phyloP scores from a whole-genome alignment of 352 stramenopile species.

The Hyphochytrium catenoides region DNA sequence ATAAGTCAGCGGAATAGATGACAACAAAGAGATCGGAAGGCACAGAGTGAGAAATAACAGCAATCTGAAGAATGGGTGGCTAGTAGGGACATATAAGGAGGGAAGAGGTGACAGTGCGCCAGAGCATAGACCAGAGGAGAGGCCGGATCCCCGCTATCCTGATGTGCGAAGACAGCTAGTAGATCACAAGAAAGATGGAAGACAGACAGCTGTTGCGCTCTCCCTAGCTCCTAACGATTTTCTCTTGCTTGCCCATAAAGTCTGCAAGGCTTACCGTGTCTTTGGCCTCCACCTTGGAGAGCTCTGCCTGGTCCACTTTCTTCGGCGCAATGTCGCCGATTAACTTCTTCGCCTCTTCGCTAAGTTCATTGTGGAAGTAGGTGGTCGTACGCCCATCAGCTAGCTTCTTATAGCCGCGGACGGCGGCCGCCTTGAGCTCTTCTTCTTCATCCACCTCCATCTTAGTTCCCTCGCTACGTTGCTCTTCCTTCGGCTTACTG shows the following conservation, averaged over 20 bases:
- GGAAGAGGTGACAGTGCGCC: too few relatives aligned
- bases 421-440: slow-evolving; percentile 22
- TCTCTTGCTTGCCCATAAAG: too few relatives aligned
- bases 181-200: too few relatives aligned
- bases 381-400: slow-evolving; percentile 90
- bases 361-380: slow-evolving; percentile 97
- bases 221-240: too few relatives aligned
- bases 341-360: slow-evolving; percentile 85
- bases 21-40: background rate
- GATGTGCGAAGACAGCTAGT: too few relatives aligned
- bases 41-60: background rate
- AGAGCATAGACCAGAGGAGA: too few relatives aligned
- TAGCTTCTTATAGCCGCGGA: slow-evolving; percentile 87
- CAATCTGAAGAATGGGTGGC: too few relatives aligned
- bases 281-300: slow-evolving; percentile 21
- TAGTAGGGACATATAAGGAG: too few relatives aligned
- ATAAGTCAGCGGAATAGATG: background rate
- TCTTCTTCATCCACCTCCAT: slow-evolving; percentile 26
- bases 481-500: slow-evolving; percentile 1
- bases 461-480: background rate
- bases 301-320: slow-evolving; percentile 35
- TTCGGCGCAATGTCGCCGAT: slow-evolving; percentile 86
- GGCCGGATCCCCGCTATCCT: too few relatives aligned
- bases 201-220: too few relatives aligned
- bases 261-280: slow-evolving; percentile 3